Base-by-base conservation (phyloP, 805 yeast genomes). In the Zygosaccharomyces gambellarensis region DNA sequence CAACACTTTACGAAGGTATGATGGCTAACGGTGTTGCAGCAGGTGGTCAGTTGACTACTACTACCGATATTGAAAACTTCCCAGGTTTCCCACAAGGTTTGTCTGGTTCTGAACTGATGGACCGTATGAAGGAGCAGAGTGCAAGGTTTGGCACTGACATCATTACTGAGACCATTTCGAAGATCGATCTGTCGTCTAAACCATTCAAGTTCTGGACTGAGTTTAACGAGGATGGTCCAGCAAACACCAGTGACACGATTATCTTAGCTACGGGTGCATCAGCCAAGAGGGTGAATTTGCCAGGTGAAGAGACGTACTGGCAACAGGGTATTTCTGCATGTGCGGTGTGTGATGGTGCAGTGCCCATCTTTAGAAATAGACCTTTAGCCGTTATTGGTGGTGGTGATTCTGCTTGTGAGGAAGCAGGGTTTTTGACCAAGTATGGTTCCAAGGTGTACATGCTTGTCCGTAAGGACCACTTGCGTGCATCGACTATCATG, bases 281-380 rank as follows among this genome's bases (percentile, higher is more conserved):
- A 36, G 99, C 99, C 51, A 89, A 85, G 79, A 87, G 99, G 77
- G 79, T 94, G 73, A 73, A 80, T 67, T 76, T 94, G 54, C 96
- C 97, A 51, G 99, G 99, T 62, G 99, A 94, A 76, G 98, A 94
- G 59, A 79, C 80, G 31, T 94, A 94, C 81, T 94, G 99, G 99
- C 99, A 94, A 77, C 86, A 85, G 70, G 99, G 99, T 71, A 94
- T 94, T 59, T 87, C 96, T 60, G 99, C 99, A 14, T 94, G 99
- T 78, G 99, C 99, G 36, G 99, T 94, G 54, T 94, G 99, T 75
- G 99, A 94, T 69, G 99, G 99, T 72, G 99, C 99, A 30, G 95
- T 94, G 44, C 99, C 99, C 61, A 90, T 94, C 62, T 94, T 94
- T 78, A 87, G 98, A 79, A 87, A 94, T 78, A 87, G 90, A 73